Percentiles rank a stretch among this genome's conserved stretches.
Evolutionary conservation across 2,329 filamentous ascomycete species (phyloP).

Genomic region (Fusarium sp.): DNA sequence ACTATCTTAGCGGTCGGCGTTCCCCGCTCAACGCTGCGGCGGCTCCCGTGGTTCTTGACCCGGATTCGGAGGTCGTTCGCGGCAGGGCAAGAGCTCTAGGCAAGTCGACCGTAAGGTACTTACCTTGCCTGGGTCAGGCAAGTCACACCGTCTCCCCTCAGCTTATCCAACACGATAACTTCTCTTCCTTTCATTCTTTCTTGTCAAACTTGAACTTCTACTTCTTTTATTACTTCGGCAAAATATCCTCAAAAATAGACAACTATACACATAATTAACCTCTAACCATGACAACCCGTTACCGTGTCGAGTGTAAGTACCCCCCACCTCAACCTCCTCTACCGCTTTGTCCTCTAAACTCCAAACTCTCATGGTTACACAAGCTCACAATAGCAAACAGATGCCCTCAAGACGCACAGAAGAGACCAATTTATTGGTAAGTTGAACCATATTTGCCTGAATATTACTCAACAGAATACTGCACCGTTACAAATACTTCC

Average conservation of each 20-base stretch:
- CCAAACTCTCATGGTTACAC: constrained; percentile 19
- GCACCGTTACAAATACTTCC: background rate
- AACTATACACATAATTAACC: background rate
- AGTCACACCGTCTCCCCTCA: constrained; percentile 39
- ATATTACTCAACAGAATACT: background rate
- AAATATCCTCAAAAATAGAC: background rate
- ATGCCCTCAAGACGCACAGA: constrained; percentile 83
- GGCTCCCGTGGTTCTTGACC: constrained; percentile 40
- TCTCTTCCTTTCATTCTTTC: constrained; percentile 2
- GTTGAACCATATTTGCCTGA: constrained; percentile 13
- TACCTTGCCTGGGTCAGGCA: constrained; percentile 26
- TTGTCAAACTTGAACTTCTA: background rate
- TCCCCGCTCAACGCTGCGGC: constrained; percentile 43
- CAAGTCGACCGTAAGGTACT: no score
- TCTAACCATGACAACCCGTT: constrained; percentile 69
- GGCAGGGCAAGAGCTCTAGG: background rate
- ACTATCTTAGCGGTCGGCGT: constrained; percentile 32
- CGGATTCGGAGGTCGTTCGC: constrained; percentile 23
- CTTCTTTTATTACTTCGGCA: background rate
- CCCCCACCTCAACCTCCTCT: constrained; percentile 5
- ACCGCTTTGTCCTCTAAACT: background rate
- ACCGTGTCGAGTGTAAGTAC: constrained; percentile 76
- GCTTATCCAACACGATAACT: constrained; percentile 14
- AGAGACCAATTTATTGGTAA: constrained; percentile 88
- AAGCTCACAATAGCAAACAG: constrained; percentile 53